Base-by-base conservation (phyloP, 2,329 filamentous ascomycete genomes). In the Pseudogymnoascus sp. region DNA sequence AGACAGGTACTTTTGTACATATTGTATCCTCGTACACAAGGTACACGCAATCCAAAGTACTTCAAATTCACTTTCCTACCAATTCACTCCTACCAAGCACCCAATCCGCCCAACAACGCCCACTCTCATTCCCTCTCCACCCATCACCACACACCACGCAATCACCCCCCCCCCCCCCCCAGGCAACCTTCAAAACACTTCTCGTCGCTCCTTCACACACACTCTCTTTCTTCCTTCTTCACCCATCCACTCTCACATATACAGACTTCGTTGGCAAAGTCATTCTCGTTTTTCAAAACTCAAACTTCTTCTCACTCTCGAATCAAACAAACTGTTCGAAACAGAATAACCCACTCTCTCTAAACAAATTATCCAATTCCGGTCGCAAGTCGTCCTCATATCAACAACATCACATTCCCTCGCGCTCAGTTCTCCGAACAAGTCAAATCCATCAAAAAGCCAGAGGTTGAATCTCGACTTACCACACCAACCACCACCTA, bases 151-250 rank as follows among this genome's bases (percentile, higher is more conserved):
- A n/a, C n/a, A n/a, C n/a, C n/a, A n/a, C n/a, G n/a, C n/a, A n/a
- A n/a, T n/a, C 17, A 44, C 23, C 38, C 38, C 7, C n/a, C 13
- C n/a, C n/a, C n/a, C n/a, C n/a, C 67, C 35, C 66, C 63, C 33
- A 64, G n/a, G n/a, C 21, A 28, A 11, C 17, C 50, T 28, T 35
- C 23, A 31, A 28, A 31, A 31, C 26, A 35, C 31, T 57, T 57
- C 23, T 31, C 11, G 26, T 31, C 50, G 26, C 50, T 57, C 15
- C 47, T 53, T 53, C 47, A 26, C 47, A 53, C 28, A 26, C 47
- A 26, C 50, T 15, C n/a, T n/a, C n/a, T 35, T 11, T n/a, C 50
- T 31, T 57, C 31, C 13, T 57, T 17, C 50, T 15, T 31, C 23
- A 31, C 19, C 28, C 47, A 53, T 53, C 50, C 23, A 31, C 50